Base-by-base conservation (phyloP, 345 rosid species). In the Brassica nigra region DNA sequence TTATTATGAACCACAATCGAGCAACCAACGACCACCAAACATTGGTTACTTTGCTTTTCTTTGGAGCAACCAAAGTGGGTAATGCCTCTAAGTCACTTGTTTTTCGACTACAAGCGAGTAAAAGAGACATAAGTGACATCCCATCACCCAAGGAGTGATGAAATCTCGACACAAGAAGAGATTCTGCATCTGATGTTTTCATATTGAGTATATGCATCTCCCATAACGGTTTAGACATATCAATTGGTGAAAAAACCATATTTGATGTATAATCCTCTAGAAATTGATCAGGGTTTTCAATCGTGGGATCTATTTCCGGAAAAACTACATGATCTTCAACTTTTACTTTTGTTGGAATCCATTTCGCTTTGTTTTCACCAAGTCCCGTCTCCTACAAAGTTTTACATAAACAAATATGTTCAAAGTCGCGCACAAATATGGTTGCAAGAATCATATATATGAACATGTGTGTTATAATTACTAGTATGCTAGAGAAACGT, bases 401-500 rank as follows among this genome's bases (percentile, higher is more conserved):
- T n/a, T 30, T 15, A 33, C 44, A 63, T 31, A 33, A 63, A n/a
- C 20, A 62, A 62, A 31, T n/a, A 15, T 34, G 18, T 31, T 63
- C 42, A 31, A 31, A 31, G 27, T 33, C 39, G 12, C 68, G 9
- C 44, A 33, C 10, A 30, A 63, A n/a, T n/a, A 31, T 63, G 4
- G 12, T 31, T 63, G 23, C 15, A 31, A 63, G 42, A 62, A 30
- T n/a, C 1, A 62, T 62, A 20, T 9, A 16, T 7, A 39, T 20
- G 33, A 66, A 66, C 15, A 8, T 27, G 55, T 68, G 12, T 66
- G 52, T 62, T 27, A 23, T 66, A 37, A 14, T 57, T 29, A 77
- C 81, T 58, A 87, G 81, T 52, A 83, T 87, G 87, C 92, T 88
- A 37, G 90, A 88, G 86, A 92, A 92, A 66, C 97, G 97, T 77